These are phyloP conservation scores for Amniculicola lignicola DNA, from an alignment of 495 filamentous ascomycete genomes.

Conservation along the genomic window DNA sequence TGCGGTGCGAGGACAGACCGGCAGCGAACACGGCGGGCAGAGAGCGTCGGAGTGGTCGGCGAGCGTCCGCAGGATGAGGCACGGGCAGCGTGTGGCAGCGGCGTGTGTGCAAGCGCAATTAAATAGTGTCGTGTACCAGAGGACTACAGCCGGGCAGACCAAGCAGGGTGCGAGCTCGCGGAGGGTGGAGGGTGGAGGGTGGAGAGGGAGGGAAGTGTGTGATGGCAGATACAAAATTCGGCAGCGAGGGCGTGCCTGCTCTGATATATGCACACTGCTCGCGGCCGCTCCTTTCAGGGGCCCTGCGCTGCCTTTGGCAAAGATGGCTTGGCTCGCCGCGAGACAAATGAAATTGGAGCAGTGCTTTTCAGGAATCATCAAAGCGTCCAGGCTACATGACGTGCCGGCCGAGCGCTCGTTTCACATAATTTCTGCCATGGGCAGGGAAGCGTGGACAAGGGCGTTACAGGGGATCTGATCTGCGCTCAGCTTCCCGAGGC, in stretches of 20 bases:
- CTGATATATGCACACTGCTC: constrained; percentile 16
- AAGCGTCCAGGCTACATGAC: constrained; percentile 28
- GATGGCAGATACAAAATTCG: constrained; percentile 7
- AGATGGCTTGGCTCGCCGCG: constrained; percentile 11
- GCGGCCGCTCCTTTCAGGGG: constrained; percentile 4
- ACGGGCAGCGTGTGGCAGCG: constrained; percentile 6
- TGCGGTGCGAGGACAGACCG: background rate
- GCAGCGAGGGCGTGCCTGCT: background rate
- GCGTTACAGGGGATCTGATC: no score
- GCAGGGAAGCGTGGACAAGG: no score
- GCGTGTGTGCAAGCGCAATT: constrained; percentile 18
- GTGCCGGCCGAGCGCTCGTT: constrained; percentile 28
- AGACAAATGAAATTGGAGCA: constrained; percentile 30
- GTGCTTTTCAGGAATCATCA: constrained; percentile 15
- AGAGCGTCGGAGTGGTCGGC: constrained; percentile 7
- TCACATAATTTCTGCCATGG: no score
- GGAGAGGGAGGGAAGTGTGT: background rate
- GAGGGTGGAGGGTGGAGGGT: background rate
- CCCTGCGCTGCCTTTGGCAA: background rate
- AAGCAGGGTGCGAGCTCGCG: background rate
- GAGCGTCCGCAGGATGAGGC: background rate
- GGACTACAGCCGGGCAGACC: constrained; percentile 26
- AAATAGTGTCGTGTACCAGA: constrained; percentile 22
- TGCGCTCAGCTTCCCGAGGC: no score
- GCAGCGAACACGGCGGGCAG: background rate